phyloP scores from a whole-genome alignment of 306 rosid species.

The Casuarina cunninghamiana region DNA sequence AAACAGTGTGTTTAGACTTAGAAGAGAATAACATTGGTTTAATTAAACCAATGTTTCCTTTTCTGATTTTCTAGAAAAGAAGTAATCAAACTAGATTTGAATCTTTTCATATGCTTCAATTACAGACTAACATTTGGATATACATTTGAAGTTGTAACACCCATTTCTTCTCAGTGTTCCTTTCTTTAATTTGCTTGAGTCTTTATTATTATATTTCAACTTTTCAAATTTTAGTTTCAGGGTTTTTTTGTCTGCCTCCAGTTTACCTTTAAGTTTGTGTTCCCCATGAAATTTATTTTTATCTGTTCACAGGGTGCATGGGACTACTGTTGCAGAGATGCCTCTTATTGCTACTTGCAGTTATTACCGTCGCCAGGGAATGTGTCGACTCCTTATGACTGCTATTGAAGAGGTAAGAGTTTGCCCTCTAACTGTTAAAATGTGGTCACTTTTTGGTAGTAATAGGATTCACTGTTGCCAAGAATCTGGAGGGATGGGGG shows the following conservation, averaged over 20 bases:
- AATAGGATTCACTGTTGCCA: not conserved
- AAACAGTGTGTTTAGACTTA: not conserved
- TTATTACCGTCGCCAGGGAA: conserved; percentile 86
- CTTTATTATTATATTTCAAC: conserved; percentile 1
- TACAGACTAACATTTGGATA: conserved; percentile 1
- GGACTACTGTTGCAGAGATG: conserved; percentile 89
- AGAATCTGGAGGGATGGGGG: not conserved
- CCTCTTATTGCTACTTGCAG: conserved; percentile 98
- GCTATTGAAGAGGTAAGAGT: conserved; percentile 78
- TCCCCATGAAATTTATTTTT: conserved; percentile 17
- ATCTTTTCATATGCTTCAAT: not conserved
- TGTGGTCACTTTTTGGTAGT: not conserved
- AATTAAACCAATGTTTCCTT: not conserved
- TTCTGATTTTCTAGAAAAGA: not conserved
- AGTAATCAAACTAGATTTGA: not conserved
- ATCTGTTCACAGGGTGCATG: conserved; percentile 72
- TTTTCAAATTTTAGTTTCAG: conserved; percentile 1
- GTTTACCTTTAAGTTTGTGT: conserved; percentile 17
- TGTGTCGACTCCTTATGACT: conserved; percentile 83
- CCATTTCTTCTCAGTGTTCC: not conserved
- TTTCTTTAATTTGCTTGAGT: not conserved
- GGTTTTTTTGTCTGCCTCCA: conserved; percentile 18
- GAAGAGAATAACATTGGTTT: not conserved
- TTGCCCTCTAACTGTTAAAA: not conserved
- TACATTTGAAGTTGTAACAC: not conserved